Evolutionary conservation across 176 grass and related monocot genomes (phyloP).

Genomic region (Poa pratensis): DNA sequence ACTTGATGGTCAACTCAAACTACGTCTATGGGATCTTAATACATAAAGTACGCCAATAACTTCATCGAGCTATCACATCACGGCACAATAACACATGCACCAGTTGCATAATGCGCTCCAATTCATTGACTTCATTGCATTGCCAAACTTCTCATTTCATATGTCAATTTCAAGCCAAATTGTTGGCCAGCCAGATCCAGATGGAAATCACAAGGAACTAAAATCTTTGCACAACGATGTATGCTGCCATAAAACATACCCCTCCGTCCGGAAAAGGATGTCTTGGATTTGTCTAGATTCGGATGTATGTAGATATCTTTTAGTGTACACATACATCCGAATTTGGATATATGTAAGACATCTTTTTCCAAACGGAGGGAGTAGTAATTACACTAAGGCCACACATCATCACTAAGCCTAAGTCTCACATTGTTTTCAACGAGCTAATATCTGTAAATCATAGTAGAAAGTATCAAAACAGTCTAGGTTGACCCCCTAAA

Average conservation of each 20-base stretch:
- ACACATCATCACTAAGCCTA: background rate
- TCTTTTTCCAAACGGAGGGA: too few relatives aligned
- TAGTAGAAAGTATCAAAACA: background rate
- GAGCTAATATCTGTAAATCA: background rate
- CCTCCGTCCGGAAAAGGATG: too few relatives aligned
- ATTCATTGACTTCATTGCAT: background rate
- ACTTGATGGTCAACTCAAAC: constrained; percentile 21
- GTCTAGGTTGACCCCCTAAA: background rate
- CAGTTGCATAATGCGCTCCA: background rate
- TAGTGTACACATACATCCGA: too few relatives aligned
- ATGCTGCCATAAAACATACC: background rate
- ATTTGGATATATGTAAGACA: too few relatives aligned
- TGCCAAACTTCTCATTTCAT: background rate
- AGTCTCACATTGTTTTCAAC: background rate
- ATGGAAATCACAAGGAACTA: constrained; percentile 25
- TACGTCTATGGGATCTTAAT: background rate
- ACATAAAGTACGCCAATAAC: background rate
- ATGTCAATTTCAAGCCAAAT: background rate
- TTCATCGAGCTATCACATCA: background rate
- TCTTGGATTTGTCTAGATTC: too few relatives aligned
- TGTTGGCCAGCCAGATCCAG: background rate
- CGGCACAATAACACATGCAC: background rate
- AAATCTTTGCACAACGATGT: background rate
- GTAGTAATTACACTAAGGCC: constrained; percentile 5
- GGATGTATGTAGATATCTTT: too few relatives aligned